Evolutionary conservation across 2,329 filamentous ascomycete genomes (phyloP), one percentile per base, ranked within the genome.

Genomic region (Didymella segeticola): DNA sequence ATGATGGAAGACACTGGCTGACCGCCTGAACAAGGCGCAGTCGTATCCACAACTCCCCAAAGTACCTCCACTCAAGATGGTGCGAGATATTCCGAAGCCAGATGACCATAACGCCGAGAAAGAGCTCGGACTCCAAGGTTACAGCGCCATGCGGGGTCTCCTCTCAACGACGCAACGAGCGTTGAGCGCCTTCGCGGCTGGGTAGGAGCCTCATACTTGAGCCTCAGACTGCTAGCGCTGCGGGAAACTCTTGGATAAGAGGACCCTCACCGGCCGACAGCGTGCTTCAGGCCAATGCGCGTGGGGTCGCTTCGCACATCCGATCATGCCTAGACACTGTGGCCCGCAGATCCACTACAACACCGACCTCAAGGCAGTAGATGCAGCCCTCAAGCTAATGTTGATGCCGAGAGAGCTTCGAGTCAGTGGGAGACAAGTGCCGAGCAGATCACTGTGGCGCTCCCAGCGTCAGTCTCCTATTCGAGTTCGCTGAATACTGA

Each of bases 251-350:
- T 33, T 17, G 43, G 33, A n/a, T 30, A 1, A 22, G 11, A 19
- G n/a, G 27, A 12, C 17, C 33, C 2, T 38, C 30, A 15, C 17
- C 43, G 33, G 33, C 43, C 43, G 43, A 31, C 26, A 23, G 20
- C 3, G 14, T 20, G 12, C 17, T 29, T 10, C 20, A 27, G 37
- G 22, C 37, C 36, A 48, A 42, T 42, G 15, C 37, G 29, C 33
- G 11, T 41, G 20, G 46, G 27, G 15, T 26, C 3, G 23, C 26
- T 22, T 42, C 29, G 27, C 14, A 20, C 27, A n/a, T 33, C 37
- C 20, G 27, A 48, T 12, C 15, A 11, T 48, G 46, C 46, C 27
- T 30, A 48, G 46, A n/a, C 36, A 14, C 27, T 27, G 42, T 41
- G 20, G 29, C 37, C n/a, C 20, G n/a, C 9, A 22, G n/a, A 34